These are phyloP conservation scores for Heterobasidion occidentale DNA, from an alignment of 1,284 basidiomycete genomes.

Conservation along the genomic window DNA sequence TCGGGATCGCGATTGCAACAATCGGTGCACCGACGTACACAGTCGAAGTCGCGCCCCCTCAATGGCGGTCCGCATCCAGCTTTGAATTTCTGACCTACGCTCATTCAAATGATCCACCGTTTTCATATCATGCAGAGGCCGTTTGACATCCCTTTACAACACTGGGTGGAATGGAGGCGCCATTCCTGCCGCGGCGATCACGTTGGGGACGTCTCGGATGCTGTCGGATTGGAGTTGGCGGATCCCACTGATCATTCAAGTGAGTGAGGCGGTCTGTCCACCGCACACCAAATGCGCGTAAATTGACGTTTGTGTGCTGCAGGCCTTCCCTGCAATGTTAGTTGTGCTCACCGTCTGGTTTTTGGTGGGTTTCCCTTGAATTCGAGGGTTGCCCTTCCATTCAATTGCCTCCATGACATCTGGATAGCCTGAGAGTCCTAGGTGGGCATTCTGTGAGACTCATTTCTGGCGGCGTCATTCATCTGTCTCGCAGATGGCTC, in stretches of 20 bases:
- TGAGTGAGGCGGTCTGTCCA: background rate
- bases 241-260: conserved; percentile 14
- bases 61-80: conserved; percentile 25
- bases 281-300: background rate
- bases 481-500: conserved; percentile 13
- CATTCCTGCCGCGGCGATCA: conserved; percentile 23
- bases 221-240: conserved; percentile 18
- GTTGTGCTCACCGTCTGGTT: conserved; percentile 13
- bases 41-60: conserved; percentile 35
- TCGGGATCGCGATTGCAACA: conserved; percentile 22
- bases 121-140: conserved; percentile 19
- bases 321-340: conserved; percentile 8
- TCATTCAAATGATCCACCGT: too few species aligned
- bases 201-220: conserved; percentile 21
- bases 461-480: background rate
- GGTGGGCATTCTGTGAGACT: background rate
- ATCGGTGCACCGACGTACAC: conserved; percentile 34
- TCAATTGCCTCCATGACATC: too few species aligned
- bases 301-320: background rate
- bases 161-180: conserved; percentile 21
- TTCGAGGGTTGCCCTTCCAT: too few species aligned
- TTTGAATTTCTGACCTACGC: background rate
- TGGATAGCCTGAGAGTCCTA: conserved; percentile 9
- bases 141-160: conserved; percentile 26
- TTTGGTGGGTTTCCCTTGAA: conserved; percentile 12